phyloP scores from a whole-genome alignment of 1,139 yeast species.

The Spathaspora sp. region DNA sequence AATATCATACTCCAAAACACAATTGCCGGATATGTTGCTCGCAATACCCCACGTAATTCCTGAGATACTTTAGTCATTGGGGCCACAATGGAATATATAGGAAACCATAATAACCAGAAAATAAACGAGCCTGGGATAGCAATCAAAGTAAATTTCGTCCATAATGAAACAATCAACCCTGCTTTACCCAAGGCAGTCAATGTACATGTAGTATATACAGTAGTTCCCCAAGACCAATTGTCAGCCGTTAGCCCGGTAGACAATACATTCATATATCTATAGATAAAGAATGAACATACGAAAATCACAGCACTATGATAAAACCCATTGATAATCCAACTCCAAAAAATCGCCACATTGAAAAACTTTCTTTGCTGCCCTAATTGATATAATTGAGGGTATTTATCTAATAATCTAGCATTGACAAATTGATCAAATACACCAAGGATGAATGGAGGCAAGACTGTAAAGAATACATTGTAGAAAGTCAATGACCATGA shows the following conservation, averaged over 20 bases:
- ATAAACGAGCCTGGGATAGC: slow-evolving; percentile 95
- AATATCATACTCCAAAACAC: slow-evolving; percentile 84
- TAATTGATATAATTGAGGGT: slow-evolving; percentile 87
- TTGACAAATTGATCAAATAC: slow-evolving; percentile 95
- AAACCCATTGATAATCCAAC: slow-evolving; percentile 95
- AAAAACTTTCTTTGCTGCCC: slow-evolving; percentile 90
- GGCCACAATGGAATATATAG: slow-evolving; percentile 82
- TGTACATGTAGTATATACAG: slow-evolving; percentile 83
- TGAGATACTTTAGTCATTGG: slow-evolving; percentile 80
- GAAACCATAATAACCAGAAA: slow-evolving; percentile 84
- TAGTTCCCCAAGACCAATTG: slow-evolving; percentile 96
- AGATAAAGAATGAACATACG: slow-evolving; percentile 69
- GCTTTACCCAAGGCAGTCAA: slow-evolving; percentile 94
- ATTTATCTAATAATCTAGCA: slow-evolving; percentile 83
- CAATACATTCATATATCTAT: slow-evolving; percentile 64
- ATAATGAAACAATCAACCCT: slow-evolving; percentile 83
- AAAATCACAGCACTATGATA: slow-evolving; percentile 88
- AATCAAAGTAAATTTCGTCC: slow-evolving; percentile 90
- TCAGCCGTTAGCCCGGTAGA: slow-evolving; percentile 74
- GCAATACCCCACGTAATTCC: slow-evolving; percentile 80
- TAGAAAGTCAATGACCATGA: slow-evolving; percentile 97
- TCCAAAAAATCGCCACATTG: slow-evolving; percentile 92
- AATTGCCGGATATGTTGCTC: slow-evolving; percentile 72
- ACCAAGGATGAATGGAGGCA: slow-evolving; percentile 95
- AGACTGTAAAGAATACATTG: slow-evolving; percentile 91